Percentiles rank a stretch among this genome's conserved stretches.
Evolutionary conservation across 176 grass and related monocot genomes (phyloP).

Genomic region (Aegilops umbellulata): DNA sequence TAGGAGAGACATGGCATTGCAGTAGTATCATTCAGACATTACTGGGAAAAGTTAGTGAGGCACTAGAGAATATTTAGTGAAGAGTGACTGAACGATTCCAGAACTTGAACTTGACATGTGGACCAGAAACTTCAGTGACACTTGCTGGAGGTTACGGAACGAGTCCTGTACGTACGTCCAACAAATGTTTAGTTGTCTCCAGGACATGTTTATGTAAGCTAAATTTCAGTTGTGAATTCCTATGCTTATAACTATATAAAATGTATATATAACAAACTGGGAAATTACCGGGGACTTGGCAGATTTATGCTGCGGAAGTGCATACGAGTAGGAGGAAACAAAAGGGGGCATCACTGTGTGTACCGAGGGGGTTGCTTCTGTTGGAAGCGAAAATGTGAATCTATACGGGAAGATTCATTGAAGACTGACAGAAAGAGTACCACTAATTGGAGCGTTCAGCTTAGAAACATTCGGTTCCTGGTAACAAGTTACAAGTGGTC

Average conservation of each 20-base stretch:
- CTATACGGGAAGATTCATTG: no score
- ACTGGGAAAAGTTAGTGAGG: constrained; percentile 4
- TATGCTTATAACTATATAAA: neutral
- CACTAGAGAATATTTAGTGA: constrained; percentile 13
- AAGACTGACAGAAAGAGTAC: no score
- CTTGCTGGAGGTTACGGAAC: neutral
- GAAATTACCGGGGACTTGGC: no score
- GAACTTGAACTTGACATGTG: constrained; percentile 13
- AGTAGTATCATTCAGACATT: neutral
- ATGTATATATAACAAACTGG: no score
- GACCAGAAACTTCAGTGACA: neutral
- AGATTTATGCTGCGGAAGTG: no score
- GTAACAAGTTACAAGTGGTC: no score
- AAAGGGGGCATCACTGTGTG: no score
- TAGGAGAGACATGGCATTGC: neutral
- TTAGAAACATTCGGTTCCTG: no score
- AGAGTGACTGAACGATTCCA: constrained; percentile 4
- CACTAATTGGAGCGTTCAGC: no score
- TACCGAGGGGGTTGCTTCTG: no score
- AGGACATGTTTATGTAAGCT: neutral
- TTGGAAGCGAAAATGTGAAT: no score
- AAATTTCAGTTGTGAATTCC: neutral
- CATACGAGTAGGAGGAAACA: no score
- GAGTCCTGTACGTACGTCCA: neutral
- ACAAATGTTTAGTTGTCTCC: neutral